Evolutionary conservation across 73 alveolate species (phyloP), one percentile per base, ranked within the genome.

Genomic region (Paramecium sexaurelia): DNA sequence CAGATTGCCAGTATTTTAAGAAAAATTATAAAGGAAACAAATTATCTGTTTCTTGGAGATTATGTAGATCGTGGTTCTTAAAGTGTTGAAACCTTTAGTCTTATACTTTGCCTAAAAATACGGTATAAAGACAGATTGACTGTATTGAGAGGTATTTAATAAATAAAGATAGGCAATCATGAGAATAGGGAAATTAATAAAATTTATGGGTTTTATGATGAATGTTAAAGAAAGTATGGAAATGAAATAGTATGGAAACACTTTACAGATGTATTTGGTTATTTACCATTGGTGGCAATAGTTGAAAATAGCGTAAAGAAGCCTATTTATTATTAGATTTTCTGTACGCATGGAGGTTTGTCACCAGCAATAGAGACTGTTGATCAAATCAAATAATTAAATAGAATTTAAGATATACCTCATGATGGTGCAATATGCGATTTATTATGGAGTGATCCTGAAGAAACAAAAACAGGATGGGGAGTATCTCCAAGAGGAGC

Each of bases 11-110:
- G 98, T 68, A 88, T 40, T 68, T 56, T 88, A 55, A 55, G 29
- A 39, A 41, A 39, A 10, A 10, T 61, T 24, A 33, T 5, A 15
- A 41, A 88, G 96, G 99, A 97, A 75, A 92, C 99, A 27, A 97
- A 97, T 95, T 97, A 97, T 95, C 94, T 97, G 66, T 97, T 97
- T 96, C 92, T 96, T 27, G 99, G 99, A 55, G 99, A 97, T 87
- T 97, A 97, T 91, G 99, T 97, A 24, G 99, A 97, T 82, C 93
- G 99, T 91, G 99, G 99, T 33, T 93, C 94, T 82, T 89, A 95
- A 29, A 95, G 98, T 55, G 97, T 96, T 35, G 99, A 96, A 91
- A 96, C 97, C 7, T 93, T 96, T 45, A 87, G 97, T 86, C 88
- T 96, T 26, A 83, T 96, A 32, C 92, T 96, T 55, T 92, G 95